Conservation (phyloP, 257 asterid species). For the Lantana camara region DNA sequence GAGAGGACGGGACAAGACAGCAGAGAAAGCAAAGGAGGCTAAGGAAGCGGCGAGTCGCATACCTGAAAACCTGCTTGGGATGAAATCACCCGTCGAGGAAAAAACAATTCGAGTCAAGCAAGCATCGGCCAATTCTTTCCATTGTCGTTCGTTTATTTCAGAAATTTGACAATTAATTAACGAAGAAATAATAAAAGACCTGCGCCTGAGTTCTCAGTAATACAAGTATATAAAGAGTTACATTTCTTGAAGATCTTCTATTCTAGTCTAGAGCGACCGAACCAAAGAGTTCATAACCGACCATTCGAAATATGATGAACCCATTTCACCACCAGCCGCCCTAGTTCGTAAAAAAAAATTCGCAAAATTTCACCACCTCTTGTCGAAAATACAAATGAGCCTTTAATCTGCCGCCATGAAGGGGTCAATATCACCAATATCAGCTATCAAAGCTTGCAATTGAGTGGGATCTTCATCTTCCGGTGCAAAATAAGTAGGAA, state of each 20-base stretch:
- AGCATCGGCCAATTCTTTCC: no score
- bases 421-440: constrained; percentile 79
- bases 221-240: constrained; percentile 27
- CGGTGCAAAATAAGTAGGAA: constrained; percentile 79
- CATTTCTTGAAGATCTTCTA: constrained; percentile 31
- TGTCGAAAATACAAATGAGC: no score
- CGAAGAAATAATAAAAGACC: no score
- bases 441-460: constrained; percentile 74
- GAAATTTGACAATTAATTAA: no score
- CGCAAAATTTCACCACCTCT: constrained; percentile 19
- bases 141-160: no score
- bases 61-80: no score
- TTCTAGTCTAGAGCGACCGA: constrained; percentile 17
- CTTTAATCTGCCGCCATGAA: constrained; percentile 95
- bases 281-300: constrained; percentile 15
- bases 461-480: constrained; percentile 59
- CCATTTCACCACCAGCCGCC: constrained; percentile 7
- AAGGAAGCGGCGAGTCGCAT: constrained; percentile 31
- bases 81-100: no score
- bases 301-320: constrained; percentile 6
- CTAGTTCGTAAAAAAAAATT: constrained; percentile 19
- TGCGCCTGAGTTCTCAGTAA: background rate
- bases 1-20: background rate
- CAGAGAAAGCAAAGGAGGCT: constrained; percentile 34
- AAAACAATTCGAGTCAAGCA: no score